Evolutionary conservation across 2,329 filamentous ascomycete species (phyloP), one percentile per base, ranked within the genome.

Genomic region (Phyllosticta capitalensis): DNA sequence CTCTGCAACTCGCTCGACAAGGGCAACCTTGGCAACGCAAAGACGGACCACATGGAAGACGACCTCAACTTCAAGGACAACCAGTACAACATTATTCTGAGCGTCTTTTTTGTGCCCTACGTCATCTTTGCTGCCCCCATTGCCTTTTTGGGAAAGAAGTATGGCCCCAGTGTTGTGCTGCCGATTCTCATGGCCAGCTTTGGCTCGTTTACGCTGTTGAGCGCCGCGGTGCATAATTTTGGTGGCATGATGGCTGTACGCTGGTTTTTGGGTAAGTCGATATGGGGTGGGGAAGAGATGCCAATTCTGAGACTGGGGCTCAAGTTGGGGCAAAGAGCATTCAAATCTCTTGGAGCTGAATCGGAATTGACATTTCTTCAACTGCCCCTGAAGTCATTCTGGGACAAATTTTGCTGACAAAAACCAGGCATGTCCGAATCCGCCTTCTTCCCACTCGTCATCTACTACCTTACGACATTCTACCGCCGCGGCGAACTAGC

Each of bases 81-180:
- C 63, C 80, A 89, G 68, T 89, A 90, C 74, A 89, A 89, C 68
- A 79, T 84, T 26, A 80, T 89, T 54, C 72, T 90, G 38, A 81
- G 79, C 56, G 84, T 91, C 63, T 91, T 91, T 76, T 91, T 88
- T 71, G 78, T 90, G 6, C 87, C 87, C 0, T 90, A 87, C 68
- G 86, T 89, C 38, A 67, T 90, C 2, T 87, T 84, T 58, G 86
- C 85, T 1, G 85, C 85, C 0, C 82, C 84, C 1, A 71, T 89
- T 48, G 78, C 76, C 12, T 85, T 90, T 74, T 67, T 87, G 4
- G 86, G 86, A 58, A 90, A 88, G 74, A 84, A 81, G 62, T 87
- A 79, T 66, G 85, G 85, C 0, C 83, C 86, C 0, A 78, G 82
- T 59, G 76, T 80, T 19, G 83, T 87, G 9, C 74, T 90, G 9